phyloP scores from a whole-genome alignment of 345 rosid genomes.

The Melastoma malabathricum region DNA sequence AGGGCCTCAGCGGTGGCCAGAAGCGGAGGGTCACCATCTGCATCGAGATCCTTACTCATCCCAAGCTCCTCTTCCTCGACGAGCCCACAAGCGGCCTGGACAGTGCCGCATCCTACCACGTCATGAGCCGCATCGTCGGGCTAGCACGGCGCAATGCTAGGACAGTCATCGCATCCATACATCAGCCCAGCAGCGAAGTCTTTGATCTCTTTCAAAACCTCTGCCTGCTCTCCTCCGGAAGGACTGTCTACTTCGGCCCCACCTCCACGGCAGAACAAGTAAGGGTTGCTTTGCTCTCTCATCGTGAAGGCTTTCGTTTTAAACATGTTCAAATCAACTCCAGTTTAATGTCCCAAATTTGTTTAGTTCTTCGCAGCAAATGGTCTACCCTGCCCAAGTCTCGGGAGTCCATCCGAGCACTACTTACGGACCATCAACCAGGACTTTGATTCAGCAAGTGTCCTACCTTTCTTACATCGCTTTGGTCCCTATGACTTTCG shows the following conservation, averaged over 20 bases:
- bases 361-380: constrained; percentile 36
- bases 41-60: constrained; percentile 37
- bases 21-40: constrained; percentile 47
- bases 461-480: background rate
- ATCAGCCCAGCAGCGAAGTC: constrained; percentile 41
- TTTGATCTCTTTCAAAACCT: constrained; percentile 29
- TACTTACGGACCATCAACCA: constrained; percentile 33
- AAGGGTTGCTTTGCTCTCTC: background rate
- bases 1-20: constrained; percentile 46
- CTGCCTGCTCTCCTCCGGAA: constrained; percentile 32
- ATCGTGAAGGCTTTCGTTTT: background rate
- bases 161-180: constrained; percentile 33
- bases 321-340: no score
- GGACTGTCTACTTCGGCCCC: constrained; percentile 29
- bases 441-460: constrained; percentile 26
- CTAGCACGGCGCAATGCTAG: constrained; percentile 20
- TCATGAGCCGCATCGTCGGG: constrained; percentile 26
- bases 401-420: constrained; percentile 41
- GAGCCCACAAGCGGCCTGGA: constrained; percentile 47
- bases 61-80: constrained; percentile 35
- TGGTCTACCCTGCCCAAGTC: constrained; percentile 40
- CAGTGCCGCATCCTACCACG: constrained; percentile 39
- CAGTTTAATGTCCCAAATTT: background rate
- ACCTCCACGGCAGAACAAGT: constrained; percentile 24
- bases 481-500: background rate